Evolutionary conservation across 805 yeast genomes (phyloP).

Genomic region (Suhomyces canberraensis): DNA sequence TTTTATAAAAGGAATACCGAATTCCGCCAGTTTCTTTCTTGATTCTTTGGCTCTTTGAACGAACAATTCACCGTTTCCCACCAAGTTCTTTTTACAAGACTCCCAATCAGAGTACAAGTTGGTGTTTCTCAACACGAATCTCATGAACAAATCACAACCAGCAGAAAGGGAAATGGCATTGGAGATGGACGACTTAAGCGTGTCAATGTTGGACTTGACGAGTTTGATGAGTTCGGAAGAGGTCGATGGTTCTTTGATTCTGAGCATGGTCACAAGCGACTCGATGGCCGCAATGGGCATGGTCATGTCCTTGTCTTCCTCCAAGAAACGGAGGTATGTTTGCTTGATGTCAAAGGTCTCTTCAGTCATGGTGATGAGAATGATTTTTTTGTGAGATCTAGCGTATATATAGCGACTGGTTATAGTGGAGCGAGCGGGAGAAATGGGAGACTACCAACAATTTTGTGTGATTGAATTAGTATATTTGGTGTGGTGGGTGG

Average conservation of each 20-base stretch:
- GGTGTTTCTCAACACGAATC: slow-evolving; percentile 87
- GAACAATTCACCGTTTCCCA: slow-evolving; percentile 89
- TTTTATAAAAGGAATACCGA: slow-evolving; percentile 83
- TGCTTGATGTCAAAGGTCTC: slow-evolving; percentile 69
- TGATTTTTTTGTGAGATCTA: too few species aligned
- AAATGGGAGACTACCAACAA: too few species aligned
- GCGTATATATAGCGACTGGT: too few species aligned
- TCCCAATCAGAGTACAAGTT: slow-evolving; percentile 94
- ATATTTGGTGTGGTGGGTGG: too few species aligned
- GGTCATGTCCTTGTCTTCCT: slow-evolving; percentile 93
- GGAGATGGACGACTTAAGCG: slow-evolving; percentile 72
- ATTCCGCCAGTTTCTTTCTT: slow-evolving; percentile 80
- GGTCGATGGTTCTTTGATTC: slow-evolving; percentile 84
- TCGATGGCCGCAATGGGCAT: slow-evolving; percentile 99
- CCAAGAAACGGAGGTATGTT: slow-evolving; percentile 74
- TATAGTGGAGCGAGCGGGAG: too few species aligned
- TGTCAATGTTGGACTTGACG: slow-evolving; percentile 71
- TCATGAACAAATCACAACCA: slow-evolving; percentile 94
- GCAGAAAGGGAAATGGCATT: slow-evolving; percentile 93
- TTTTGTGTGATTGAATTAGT: too few species aligned
- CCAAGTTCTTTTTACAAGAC: slow-evolving; percentile 80
- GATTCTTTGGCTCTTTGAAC: slow-evolving; percentile 89
- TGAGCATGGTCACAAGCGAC: slow-evolving; percentile 78
- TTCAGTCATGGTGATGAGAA: slow-evolving; percentile 5
- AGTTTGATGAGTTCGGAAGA: slow-evolving; percentile 87